phyloP scores from a whole-genome alignment of 23 red algal genomes.

The Gracilariopsis chorda region DNA sequence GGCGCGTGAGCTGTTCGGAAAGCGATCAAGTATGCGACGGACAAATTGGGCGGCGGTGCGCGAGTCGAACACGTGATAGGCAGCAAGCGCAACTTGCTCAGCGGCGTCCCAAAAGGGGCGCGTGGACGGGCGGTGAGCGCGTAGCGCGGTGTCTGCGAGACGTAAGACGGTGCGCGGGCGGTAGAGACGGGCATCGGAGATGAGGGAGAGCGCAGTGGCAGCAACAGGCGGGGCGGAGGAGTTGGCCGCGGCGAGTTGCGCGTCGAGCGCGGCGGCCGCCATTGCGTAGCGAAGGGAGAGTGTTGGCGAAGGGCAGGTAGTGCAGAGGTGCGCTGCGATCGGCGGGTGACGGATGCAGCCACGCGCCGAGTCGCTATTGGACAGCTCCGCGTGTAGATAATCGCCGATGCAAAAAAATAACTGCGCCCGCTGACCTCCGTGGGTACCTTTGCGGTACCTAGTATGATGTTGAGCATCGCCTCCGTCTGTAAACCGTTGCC shows the following conservation, averaged over 20 bases:
- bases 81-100: not conserved
- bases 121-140: not conserved
- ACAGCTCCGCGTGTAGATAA: too few species aligned
- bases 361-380: too few species aligned
- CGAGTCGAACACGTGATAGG: not conserved
- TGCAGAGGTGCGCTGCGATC: too few species aligned
- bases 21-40: not conserved
- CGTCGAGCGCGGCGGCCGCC: not conserved
- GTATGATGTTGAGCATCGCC: too few species aligned
- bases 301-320: too few species aligned
- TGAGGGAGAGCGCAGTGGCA: not conserved
- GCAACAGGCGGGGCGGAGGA: not conserved
- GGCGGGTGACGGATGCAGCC: too few species aligned
- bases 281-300: not conserved
- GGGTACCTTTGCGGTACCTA: too few species aligned
- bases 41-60: not conserved
- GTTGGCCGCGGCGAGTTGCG: not conserved
- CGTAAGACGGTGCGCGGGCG: not conserved
- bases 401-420: too few species aligned
- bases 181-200: not conserved
- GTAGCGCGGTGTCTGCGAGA: not conserved
- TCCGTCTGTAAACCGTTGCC: too few species aligned
- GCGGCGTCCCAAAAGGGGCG: constrained; percentile 34
- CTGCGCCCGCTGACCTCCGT: too few species aligned
- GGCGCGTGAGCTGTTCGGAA: constrained; percentile 35